phyloP scores from a whole-genome alignment of 768 basidiomycete species.

The Auricularia sp. region DNA sequence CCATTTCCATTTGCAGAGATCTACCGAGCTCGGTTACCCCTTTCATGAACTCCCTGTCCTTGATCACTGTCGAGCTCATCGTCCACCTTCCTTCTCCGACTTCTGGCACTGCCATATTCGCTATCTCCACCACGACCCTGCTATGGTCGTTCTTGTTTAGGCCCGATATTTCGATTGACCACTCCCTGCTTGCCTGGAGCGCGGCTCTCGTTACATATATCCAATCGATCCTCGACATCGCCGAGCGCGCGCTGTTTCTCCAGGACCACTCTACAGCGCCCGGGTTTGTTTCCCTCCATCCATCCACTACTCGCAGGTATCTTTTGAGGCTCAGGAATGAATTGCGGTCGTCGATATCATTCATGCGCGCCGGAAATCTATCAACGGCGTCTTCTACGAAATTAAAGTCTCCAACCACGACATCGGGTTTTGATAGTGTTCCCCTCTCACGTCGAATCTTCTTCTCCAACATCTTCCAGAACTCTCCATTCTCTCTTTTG shows the following conservation, averaged over 20 bases:
- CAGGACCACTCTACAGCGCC: not conserved
- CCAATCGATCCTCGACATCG: not conserved
- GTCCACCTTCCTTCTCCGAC: too few relatives aligned
- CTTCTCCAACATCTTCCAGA: not conserved
- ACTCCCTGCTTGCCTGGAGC: not conserved
- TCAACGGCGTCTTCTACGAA: not conserved
- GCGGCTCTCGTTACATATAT: not conserved
- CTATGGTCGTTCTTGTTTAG: too few relatives aligned
- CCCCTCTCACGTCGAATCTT: not conserved
- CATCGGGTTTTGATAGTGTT: not conserved
- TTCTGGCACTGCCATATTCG: too few relatives aligned
- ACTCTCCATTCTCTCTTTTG: not conserved
- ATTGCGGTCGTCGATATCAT: not conserved
- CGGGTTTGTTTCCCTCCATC: not conserved
- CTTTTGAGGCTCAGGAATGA: not conserved
- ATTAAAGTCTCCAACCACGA: not conserved
- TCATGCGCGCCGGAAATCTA: not conserved
- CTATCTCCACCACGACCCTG: too few relatives aligned
- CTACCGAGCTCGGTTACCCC: too few relatives aligned
- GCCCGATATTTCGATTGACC: not conserved
- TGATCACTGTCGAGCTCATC: too few relatives aligned
- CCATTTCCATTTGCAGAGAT: too few relatives aligned
- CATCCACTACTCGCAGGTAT: not conserved
- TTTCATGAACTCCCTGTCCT: too few relatives aligned
- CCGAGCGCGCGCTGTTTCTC: not conserved